A percentile compares a stretch with the other conserved stretches of the same genome.
phyloP scores from a whole-genome alignment of 2,329 filamentous ascomycete species.

The Aureobasidium namibiae region DNA sequence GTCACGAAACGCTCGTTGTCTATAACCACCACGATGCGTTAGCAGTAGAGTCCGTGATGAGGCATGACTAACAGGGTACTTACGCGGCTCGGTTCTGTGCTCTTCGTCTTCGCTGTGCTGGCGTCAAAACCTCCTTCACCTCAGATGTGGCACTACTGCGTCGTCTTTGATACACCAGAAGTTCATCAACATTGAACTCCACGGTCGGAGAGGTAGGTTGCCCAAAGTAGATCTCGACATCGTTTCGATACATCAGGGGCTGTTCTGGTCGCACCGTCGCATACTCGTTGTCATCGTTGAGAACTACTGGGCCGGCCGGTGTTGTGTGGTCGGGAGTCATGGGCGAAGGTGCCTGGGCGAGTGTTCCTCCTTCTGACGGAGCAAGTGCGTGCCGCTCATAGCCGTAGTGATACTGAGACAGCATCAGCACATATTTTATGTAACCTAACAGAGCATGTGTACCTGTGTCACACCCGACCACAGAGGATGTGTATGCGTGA shows the following conservation, averaged over 20 bases:
- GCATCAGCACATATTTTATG: neutral
- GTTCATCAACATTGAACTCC: constrained; percentile 11
- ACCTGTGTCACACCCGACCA: constrained; percentile 1
- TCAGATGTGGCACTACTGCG: constrained; percentile 32
- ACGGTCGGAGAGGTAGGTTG: neutral
- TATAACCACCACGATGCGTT: constrained; percentile 31
- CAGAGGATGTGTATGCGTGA: neutral
- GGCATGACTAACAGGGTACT: constrained; percentile 25
- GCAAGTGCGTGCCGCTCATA: neutral
- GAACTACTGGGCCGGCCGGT: neutral
- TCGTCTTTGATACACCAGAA: constrained; percentile 1
- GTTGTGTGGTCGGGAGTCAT: neutral
- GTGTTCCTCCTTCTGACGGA: neutral
- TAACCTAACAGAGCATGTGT: neutral
- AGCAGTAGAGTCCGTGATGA: neutral
- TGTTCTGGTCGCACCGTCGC: neutral
- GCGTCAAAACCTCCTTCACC: constrained; percentile 38
- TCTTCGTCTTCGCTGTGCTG: constrained; percentile 51
- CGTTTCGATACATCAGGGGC: neutral
- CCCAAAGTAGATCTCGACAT: neutral
- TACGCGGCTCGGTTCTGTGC: constrained; percentile 68
- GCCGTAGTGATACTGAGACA: neutral
- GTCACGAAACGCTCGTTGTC: constrained; percentile 92
- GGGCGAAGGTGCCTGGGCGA: neutral
- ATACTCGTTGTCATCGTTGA: neutral